Evolutionary conservation across 768 basidiomycete species (phyloP).

Genomic region (Tulasnella calospora): DNA sequence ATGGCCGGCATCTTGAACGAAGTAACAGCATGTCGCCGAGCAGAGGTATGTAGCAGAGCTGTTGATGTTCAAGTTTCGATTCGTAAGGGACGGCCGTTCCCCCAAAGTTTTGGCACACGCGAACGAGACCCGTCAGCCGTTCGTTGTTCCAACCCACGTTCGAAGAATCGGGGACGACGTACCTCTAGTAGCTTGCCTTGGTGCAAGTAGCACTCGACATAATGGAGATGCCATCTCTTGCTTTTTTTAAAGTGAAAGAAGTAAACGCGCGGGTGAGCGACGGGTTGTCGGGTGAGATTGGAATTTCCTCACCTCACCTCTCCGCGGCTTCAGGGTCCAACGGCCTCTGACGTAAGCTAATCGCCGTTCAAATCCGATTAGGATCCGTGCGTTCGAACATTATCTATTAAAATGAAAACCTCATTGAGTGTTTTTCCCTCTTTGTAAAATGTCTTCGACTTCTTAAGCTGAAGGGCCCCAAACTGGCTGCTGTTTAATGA

Average conservation of each 20-base stretch:
- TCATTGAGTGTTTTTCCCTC: not conserved
- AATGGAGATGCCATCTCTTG: slow-evolving; percentile 13
- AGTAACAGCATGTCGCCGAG: slow-evolving; percentile 56
- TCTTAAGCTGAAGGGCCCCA: no score
- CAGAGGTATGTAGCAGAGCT: slow-evolving; percentile 53
- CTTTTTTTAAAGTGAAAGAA: not conserved
- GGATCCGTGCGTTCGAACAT: not conserved
- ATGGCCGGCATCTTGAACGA: slow-evolving; percentile 91
- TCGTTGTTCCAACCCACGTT: not conserved
- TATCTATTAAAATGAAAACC: not conserved
- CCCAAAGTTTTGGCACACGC: slow-evolving; percentile 14
- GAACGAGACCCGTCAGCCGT: not conserved
- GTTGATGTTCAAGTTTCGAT: not conserved
- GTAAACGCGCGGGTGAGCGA: not conserved
- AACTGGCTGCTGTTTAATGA: no score
- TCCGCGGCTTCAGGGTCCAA: not conserved
- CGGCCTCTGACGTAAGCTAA: not conserved
- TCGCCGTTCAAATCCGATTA: not conserved
- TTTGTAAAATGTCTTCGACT: no score
- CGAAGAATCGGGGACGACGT: not conserved
- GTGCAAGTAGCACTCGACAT: not conserved
- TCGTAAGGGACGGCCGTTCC: not conserved
- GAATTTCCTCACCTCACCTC: slow-evolving; percentile 3
- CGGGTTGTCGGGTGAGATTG: slow-evolving; percentile 5
- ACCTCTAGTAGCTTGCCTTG: slow-evolving; percentile 6